Evolutionary conservation across 805 yeast species (phyloP), one percentile per base, ranked within the genome.

Genomic region (Brettanomyces nanus): DNA sequence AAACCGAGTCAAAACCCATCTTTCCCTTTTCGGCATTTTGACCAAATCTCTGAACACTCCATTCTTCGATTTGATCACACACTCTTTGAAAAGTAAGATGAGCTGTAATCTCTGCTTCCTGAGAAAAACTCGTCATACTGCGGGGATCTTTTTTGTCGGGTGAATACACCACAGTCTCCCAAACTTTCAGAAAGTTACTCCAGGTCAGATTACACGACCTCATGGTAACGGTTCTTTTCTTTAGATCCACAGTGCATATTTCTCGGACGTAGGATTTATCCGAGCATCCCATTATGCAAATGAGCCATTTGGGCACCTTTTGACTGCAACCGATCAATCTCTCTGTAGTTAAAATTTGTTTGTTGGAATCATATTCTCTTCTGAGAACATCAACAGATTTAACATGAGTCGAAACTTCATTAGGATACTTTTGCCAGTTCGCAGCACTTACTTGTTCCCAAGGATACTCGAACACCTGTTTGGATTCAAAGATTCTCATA

Each of bases 361-460:
- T 69, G 6, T 57, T 61, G 1, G 68, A 61, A 47, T 76, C 73
- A 17, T 86, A 53, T 49, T 80, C 86, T 45, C 97, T 69, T 42
- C 82, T 68, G 23, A 90, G 60, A 1, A 86, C 85, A 56, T 90
- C 98, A 15, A 92, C 97, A 1, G 92, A 92, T 21, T 85, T 80
- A 7, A 90, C 98, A 59, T 90, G 98, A 1, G 95, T 74, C 6
- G 95, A 79, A 41, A 80, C 69, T 49, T 87, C 95, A 56, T 92
- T 90, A n/a, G 98, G 98, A 61, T 90, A 90, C 50, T 90, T 90
- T 47, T 75, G 77, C 98, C 98, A 90, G 61, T 89, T 87, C 36
- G 97, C 97, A 2, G 95, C 87, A 1, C 95, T 82, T 19, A 90
- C 95, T 49, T 83, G 86, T 19, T 83, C 95, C 97, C 97, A 90